Evolutionary conservation across 1,139 yeast species (phyloP).

Genomic region (Kodamaea plutei): DNA sequence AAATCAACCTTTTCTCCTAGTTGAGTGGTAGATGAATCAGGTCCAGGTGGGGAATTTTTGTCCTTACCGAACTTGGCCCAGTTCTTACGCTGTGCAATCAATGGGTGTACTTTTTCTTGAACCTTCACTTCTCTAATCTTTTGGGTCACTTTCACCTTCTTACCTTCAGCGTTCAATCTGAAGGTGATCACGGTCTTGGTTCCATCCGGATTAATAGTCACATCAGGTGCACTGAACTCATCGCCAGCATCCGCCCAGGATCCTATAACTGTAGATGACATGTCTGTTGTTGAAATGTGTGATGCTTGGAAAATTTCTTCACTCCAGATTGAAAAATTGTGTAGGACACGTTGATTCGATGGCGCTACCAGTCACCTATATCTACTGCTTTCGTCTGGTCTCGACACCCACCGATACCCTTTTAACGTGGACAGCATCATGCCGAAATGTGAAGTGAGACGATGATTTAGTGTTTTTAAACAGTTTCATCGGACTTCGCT

Average conservation of each 20-base stretch:
- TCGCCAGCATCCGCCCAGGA: constrained; percentile 72
- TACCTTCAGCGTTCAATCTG: constrained; percentile 72
- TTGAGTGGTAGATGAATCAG: constrained; percentile 84
- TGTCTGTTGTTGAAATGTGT: too few relatives aligned
- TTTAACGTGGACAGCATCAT: too few relatives aligned
- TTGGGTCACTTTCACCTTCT: constrained; percentile 84
- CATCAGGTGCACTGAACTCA: constrained; percentile 62
- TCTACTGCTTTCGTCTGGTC: too few relatives aligned
- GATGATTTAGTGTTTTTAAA: too few relatives aligned
- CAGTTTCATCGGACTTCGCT: too few relatives aligned
- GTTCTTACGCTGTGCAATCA: constrained; percentile 66
- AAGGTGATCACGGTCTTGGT: constrained; percentile 83
- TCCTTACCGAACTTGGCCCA: constrained; percentile 87
- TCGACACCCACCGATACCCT: too few relatives aligned
- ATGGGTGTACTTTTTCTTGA: constrained; percentile 76
- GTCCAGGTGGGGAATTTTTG: constrained; percentile 72
- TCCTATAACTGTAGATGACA: constrained; percentile 40
- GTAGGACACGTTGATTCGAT: too few relatives aligned
- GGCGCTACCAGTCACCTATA: too few relatives aligned
- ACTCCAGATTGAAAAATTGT: too few relatives aligned
- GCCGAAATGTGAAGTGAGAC: too few relatives aligned
- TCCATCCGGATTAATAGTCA: constrained; percentile 78
- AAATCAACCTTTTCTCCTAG: constrained; percentile 78
- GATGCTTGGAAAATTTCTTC: too few relatives aligned
- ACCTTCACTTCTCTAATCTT: constrained; percentile 73